phyloP scores from a whole-genome alignment of 805 yeast species.

The Zygotorulaspora sp. region DNA sequence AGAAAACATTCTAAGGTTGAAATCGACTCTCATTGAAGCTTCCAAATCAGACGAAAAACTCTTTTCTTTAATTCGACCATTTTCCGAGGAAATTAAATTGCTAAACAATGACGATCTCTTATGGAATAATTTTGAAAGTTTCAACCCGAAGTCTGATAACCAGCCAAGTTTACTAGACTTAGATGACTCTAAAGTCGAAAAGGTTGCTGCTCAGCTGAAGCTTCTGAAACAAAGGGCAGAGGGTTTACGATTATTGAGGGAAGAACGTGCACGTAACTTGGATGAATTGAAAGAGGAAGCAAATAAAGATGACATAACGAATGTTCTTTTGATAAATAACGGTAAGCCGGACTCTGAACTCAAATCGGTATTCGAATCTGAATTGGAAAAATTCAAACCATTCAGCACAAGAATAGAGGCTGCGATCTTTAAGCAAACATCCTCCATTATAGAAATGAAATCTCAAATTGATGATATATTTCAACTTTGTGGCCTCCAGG shows the following conservation, averaged over 20 bases:
- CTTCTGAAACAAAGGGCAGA: constrained; percentile 53
- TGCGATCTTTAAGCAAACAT: constrained; percentile 61
- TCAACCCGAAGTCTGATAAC: constrained; percentile 12
- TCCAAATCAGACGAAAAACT: constrained; percentile 54
- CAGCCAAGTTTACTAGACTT: constrained; percentile 57
- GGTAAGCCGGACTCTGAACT: constrained; percentile 54
- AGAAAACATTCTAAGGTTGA: constrained; percentile 53
- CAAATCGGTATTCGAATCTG: constrained; percentile 59
- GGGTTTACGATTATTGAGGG: constrained; percentile 56
- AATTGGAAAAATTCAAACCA: constrained; percentile 70
- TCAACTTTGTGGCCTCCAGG: constrained; percentile 43
- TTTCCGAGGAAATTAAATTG: constrained; percentile 40
- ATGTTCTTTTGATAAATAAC: constrained; percentile 61
- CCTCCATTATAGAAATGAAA: constrained; percentile 45
- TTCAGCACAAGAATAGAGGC: constrained; percentile 62
- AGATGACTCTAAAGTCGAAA: constrained; percentile 45
- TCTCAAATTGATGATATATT: constrained; percentile 44
- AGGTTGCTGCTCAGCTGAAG: constrained; percentile 39
- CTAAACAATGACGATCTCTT: constrained; percentile 43
- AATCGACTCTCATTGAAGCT: constrained; percentile 58
- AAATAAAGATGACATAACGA: constrained; percentile 81
- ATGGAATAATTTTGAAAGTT: constrained; percentile 37
- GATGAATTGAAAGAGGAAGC: constrained; percentile 63
- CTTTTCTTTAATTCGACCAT: constrained; percentile 43
- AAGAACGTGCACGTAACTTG: constrained; percentile 58